Percentiles rank a stretch among this genome's conserved stretches.
phyloP scores from a whole-genome alignment of 495 filamentous ascomycete genomes.

The Letharia lupina region DNA sequence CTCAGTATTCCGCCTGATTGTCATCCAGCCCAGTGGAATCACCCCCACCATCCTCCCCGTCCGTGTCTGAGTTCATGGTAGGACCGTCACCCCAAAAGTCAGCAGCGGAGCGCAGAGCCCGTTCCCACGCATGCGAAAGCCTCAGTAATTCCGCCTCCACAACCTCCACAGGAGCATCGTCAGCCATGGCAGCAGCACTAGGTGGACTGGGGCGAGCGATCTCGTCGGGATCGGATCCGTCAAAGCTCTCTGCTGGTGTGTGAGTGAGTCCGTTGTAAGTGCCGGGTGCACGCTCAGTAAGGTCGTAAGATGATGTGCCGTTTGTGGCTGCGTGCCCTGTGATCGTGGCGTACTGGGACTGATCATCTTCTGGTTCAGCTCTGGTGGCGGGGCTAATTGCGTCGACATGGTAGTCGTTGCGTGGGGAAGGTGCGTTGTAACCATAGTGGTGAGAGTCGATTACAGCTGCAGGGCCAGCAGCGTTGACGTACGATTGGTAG shows the following conservation, averaged over 20 bases:
- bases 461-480: not conserved
- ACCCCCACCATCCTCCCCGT: not conserved
- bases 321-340: not conserved
- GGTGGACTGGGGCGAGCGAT: conserved; percentile 2
- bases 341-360: conserved; percentile 3
- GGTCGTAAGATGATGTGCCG: conserved; percentile 2
- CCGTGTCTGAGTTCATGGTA: not conserved
- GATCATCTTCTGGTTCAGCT: not conserved
- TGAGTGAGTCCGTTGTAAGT: not conserved
- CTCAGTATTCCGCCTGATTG: not conserved
- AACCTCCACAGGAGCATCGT: not conserved
- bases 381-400: not conserved
- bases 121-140: not conserved
- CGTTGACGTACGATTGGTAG: not conserved
- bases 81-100: not conserved
- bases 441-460: not conserved
- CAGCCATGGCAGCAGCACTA: conserved; percentile 7
- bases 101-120: not conserved
- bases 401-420: conserved; percentile 6
- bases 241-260: not conserved
- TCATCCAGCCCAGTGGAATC: not conserved
- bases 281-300: conserved; percentile 2
- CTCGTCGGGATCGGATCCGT: not conserved
- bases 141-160: conserved; percentile 1
- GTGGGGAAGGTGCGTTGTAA: conserved; percentile 3